phyloP scores from a whole-genome alignment of 257 asterid species.

The Pogostemon cablin region DNA sequence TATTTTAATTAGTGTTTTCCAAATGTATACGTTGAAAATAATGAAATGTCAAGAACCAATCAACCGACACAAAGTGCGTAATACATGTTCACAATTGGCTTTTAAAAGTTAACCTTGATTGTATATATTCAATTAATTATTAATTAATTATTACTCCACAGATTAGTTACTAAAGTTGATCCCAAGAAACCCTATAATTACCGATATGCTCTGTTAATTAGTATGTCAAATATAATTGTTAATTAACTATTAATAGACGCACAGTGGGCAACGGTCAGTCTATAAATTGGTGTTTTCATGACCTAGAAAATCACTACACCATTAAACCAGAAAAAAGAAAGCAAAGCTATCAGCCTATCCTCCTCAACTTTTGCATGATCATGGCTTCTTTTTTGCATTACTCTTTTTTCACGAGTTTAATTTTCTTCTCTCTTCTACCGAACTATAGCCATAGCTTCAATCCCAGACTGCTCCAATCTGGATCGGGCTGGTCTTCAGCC shows the following conservation, averaged over 20 bases:
- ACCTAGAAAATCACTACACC: conserved; percentile 14
- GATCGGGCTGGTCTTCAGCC: conserved; percentile 65
- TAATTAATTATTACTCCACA: too few species aligned
- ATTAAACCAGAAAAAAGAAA: background rate
- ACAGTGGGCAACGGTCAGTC: conserved; percentile 16
- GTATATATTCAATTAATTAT: too few species aligned
- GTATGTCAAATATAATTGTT: too few species aligned
- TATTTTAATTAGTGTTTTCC: too few species aligned
- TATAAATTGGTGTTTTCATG: conserved; percentile 39
- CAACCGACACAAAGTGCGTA: too few species aligned
- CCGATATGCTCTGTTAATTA: too few species aligned
- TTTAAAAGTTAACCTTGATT: too few species aligned
- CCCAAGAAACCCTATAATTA: too few species aligned
- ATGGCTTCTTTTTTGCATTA: conserved; percentile 38
- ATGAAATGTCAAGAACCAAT: too few species aligned
- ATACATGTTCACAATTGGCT: too few species aligned
- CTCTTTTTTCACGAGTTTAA: conserved; percentile 34
- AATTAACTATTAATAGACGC: conserved; percentile 16
- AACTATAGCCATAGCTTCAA: conserved; percentile 54
- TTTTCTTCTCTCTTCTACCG: conserved; percentile 38
- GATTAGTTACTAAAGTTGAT: too few species aligned
- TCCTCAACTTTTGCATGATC: conserved; percentile 20
- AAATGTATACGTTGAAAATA: too few species aligned
- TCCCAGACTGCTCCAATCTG: conserved; percentile 52
- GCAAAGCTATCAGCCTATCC: background rate